Conservation (phyloP, 2,329 filamentous ascomycete species). For the Botrytis fragariae region DNA sequence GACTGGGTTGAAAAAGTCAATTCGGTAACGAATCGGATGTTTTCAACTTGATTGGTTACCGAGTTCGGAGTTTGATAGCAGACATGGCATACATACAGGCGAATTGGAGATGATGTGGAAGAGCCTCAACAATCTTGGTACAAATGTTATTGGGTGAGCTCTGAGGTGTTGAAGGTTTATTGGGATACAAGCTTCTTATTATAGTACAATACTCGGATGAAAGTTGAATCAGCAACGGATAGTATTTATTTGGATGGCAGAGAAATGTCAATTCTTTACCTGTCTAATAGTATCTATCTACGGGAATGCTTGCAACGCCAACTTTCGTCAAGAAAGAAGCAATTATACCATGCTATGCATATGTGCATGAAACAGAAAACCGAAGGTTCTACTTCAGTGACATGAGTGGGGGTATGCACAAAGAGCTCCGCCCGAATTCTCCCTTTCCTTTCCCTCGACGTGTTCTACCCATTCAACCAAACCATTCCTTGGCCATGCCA, state of each 20-base stretch:
- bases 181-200: background rate
- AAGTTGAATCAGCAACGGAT: background rate
- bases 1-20: background rate
- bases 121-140: background rate
- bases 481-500: background rate
- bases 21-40: background rate
- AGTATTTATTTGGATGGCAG: background rate
- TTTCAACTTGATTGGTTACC: background rate
- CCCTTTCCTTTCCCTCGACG: background rate
- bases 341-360: constrained; percentile 9
- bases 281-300: constrained; percentile 10
- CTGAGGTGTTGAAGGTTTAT: background rate
- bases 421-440: background rate
- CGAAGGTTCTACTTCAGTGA: background rate
- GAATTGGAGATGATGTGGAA: background rate
- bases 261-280: background rate
- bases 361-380: background rate
- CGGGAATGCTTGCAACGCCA: constrained; percentile 1
- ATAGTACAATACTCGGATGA: background rate
- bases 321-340: background rate
- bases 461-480: background rate
- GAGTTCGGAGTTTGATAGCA: background rate
- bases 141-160: background rate
- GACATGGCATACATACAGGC: background rate
- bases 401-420: constrained; percentile 3